Evolutionary conservation across 2,329 filamentous ascomycete species (phyloP).

Genomic region (Emergomyces orientalis): DNA sequence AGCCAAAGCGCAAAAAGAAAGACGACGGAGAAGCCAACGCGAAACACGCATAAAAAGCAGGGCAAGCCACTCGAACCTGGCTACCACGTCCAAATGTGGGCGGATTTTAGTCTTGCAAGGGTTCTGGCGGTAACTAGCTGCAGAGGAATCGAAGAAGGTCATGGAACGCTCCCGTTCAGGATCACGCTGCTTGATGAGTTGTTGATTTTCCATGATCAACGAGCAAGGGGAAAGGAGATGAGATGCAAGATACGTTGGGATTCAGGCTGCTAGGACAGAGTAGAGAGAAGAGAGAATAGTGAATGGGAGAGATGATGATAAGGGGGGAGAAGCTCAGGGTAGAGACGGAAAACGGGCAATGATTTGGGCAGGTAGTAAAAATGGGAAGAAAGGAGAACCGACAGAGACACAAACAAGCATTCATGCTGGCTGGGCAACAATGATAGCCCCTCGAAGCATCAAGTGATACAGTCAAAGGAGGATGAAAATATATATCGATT

Average conservation of each 20-base stretch:
- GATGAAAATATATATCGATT: not conserved
- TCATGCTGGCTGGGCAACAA: not conserved
- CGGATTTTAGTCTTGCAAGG: constrained; percentile 16
- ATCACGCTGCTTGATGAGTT: not conserved
- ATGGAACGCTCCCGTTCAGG: constrained; percentile 9
- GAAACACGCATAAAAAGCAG: constrained; percentile 5
- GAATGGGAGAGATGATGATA: constrained; percentile 5
- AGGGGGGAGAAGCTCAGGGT: constrained; percentile 1
- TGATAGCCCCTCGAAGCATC: not conserved
- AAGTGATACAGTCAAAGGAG: not conserved
- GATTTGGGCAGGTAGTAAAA: too few species aligned
- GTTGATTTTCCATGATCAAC: not conserved
- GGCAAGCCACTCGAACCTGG: constrained; percentile 11
- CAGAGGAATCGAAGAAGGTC: constrained; percentile 13
- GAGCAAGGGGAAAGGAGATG: not conserved
- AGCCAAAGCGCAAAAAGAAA: not conserved
- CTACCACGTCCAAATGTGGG: constrained; percentile 13
- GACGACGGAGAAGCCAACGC: not conserved
- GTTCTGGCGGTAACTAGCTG: constrained; percentile 15
- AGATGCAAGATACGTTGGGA: not conserved
- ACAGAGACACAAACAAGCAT: not conserved
- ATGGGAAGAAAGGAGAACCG: not conserved
- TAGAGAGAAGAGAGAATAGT: not conserved
- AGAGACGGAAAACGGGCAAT: not conserved
- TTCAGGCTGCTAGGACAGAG: not conserved